A percentile compares a stretch with the other conserved stretches of the same genome.
These are phyloP conservation scores for Boletus insuetus DNA, from an alignment of 768 basidiomycete species.

Conservation along the genomic window DNA sequence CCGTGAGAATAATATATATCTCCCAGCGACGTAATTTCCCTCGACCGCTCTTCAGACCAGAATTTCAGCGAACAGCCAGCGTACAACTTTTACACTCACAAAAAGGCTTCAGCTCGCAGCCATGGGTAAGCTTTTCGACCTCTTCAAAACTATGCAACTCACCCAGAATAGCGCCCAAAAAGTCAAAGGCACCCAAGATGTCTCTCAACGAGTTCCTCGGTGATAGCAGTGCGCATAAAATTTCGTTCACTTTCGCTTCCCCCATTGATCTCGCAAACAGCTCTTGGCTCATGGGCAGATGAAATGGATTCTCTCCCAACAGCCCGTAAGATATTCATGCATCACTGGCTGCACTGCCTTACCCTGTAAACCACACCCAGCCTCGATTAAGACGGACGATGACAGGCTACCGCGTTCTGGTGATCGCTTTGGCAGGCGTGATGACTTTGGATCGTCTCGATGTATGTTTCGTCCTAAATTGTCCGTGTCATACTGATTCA, in stretches of 20 bases:
- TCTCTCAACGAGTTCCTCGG: constrained; percentile 90
- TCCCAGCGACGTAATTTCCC: constrained; percentile 18
- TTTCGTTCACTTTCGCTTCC: constrained; percentile 13
- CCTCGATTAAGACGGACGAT: constrained; percentile 68
- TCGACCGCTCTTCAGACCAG: constrained; percentile 17
- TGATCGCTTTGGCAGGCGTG: constrained; percentile 56
- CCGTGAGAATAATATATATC: constrained; percentile 30
- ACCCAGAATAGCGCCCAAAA: constrained; percentile 69
- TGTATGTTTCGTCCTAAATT: constrained; percentile 42
- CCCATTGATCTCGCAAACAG: constrained; percentile 37
- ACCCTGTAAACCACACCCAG: constrained; percentile 36
- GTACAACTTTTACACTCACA: constrained; percentile 4
- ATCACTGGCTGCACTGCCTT: constrained; percentile 5
- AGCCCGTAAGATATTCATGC: constrained; percentile 68
- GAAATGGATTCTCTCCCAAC: constrained; percentile 94
- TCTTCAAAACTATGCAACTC: background rate
- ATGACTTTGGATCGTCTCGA: constrained; percentile 64
- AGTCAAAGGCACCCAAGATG: constrained; percentile 84
- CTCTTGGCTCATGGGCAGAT: constrained; percentile 95
- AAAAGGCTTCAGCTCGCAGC: constrained; percentile 14
- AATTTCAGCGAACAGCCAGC: constrained; percentile 4
- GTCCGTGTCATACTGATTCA: constrained; percentile 7
- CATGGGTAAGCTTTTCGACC: constrained; percentile 24
- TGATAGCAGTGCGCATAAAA: constrained; percentile 62
- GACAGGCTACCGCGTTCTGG: constrained; percentile 47